Conservation (phyloP, 2,329 filamentous ascomycete genomes). For the Trichophyton simii region DNA sequence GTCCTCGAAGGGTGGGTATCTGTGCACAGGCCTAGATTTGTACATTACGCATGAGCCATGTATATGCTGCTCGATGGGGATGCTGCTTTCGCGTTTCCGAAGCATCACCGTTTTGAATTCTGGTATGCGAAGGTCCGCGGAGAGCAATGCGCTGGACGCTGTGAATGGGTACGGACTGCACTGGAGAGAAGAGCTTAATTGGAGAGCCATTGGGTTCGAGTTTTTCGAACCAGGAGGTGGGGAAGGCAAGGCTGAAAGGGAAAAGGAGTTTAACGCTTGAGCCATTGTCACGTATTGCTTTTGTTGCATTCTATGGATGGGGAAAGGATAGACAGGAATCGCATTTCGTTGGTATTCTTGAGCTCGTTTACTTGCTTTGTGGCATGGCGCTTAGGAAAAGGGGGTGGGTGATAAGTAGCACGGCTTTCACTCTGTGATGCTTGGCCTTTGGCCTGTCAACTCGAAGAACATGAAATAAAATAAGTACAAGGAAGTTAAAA, state of each 20-base stretch:
- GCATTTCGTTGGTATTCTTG: too few relatives aligned
- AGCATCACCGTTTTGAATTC: constrained; percentile 55
- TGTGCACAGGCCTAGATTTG: constrained; percentile 85
- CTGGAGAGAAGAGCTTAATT: constrained; percentile 48
- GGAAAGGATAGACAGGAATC: too few relatives aligned
- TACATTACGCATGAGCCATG: constrained; percentile 95
- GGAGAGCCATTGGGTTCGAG: constrained; percentile 37
- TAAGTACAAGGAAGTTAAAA: too few relatives aligned
- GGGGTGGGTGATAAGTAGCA: too few relatives aligned
- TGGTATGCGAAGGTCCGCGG: constrained; percentile 54
- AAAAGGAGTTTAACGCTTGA: constrained; percentile 9
- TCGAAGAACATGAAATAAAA: too few relatives aligned
- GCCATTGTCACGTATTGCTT: not conserved
- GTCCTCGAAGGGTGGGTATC: constrained; percentile 69
- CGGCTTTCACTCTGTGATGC: too few relatives aligned
- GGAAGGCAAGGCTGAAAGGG: not conserved
- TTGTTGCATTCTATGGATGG: not conserved
- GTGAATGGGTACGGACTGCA: constrained; percentile 46
- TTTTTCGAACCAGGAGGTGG: constrained; percentile 21
- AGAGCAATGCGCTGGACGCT: constrained; percentile 9
- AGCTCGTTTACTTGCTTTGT: too few relatives aligned
- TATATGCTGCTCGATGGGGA: constrained; percentile 92
- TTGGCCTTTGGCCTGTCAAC: too few relatives aligned
- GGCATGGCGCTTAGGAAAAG: too few relatives aligned
- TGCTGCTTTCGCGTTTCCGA: constrained; percentile 85